Evolutionary conservation across 441 rosid genomes (phyloP), one percentile per base, ranked within the genome.

Genomic region (Euphorbia schlechtendalii): DNA sequence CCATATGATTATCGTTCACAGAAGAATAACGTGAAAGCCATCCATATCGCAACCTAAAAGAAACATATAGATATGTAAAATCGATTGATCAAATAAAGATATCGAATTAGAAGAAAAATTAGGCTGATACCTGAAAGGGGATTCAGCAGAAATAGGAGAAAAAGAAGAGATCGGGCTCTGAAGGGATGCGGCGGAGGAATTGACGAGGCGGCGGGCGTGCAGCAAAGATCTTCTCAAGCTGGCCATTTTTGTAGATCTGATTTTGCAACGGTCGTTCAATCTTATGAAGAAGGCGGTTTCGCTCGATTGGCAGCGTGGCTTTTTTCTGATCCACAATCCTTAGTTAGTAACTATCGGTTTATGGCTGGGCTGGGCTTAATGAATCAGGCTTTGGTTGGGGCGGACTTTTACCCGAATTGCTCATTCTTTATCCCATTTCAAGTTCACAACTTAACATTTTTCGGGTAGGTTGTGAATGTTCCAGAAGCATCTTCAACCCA

Each of bases 1-100:
- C 77, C 34, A 70, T 0, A 55, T 40, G 61, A 36, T 54, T 21
- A 6, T 61, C 65, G 53, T 61, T 63, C n/a, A 28, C 65, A 14
- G 82, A 70, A 64, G 81, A 86, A 69, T 79, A 86, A 48, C 77
- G 78, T 22, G 75, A 51, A 69, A 79, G 66, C 70, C 77, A 77
- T 49, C 76, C 74, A 70, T 53, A 54, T 62, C 64, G 74, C 57
- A 84, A 75, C 73, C 91, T 86, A 54, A 17, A 18, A 49, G 28
- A 5, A 48, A 38, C 38, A 43, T 51, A 32, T n/a, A 43, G 30
- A 49, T 46, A 20, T 1, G 61, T 56, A 7, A 66, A 13, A 57
- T 8, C 28, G 38, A 15, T 45, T n/a, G 14, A 41, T 9, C 1
- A 18, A 43, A 38, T 8, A 0, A 22, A 32, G 17, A 32, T 12